phyloP scores from a whole-genome alignment of 306 rosid genomes.

The Inga laurina region DNA sequence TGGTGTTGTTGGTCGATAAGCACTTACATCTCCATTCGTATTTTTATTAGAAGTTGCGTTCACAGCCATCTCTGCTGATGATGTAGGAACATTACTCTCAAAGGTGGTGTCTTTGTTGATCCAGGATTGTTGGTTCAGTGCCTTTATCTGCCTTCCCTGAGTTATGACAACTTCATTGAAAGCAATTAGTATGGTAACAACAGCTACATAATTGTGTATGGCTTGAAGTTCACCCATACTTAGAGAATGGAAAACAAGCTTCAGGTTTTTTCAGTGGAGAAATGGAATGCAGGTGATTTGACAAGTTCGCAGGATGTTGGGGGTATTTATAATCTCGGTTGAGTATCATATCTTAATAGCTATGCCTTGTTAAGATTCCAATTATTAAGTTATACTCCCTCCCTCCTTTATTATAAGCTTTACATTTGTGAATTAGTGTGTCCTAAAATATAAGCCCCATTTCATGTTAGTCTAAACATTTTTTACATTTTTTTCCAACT shows the following conservation, averaged over 20 bases:
- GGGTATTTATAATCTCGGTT: not conserved
- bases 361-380: not conserved
- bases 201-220: not conserved
- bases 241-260: not conserved
- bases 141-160: conserved; percentile 20
- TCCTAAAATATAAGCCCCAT: no score
- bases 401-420: no score
- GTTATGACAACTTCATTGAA: not conserved
- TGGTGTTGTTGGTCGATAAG: conserved; percentile 41
- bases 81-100: not conserved
- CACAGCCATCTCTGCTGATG: not conserved
- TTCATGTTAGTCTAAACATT: no score
- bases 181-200: not conserved
- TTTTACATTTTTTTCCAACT: no score
- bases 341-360: not conserved
- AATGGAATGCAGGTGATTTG: not conserved
- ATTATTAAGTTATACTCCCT: not conserved
- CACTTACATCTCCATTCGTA: not conserved
- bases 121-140: not conserved
- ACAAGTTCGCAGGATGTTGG: not conserved
- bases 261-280: not conserved
- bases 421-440: no score
- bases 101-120: not conserved
- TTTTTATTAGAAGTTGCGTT: not conserved
- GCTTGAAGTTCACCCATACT: conserved; percentile 1